Percentiles rank a stretch among this genome's conserved stretches.
Evolutionary conservation across 2,329 filamentous ascomycete genomes (phyloP).

Genomic region (Aspergillus proliferans): DNA sequence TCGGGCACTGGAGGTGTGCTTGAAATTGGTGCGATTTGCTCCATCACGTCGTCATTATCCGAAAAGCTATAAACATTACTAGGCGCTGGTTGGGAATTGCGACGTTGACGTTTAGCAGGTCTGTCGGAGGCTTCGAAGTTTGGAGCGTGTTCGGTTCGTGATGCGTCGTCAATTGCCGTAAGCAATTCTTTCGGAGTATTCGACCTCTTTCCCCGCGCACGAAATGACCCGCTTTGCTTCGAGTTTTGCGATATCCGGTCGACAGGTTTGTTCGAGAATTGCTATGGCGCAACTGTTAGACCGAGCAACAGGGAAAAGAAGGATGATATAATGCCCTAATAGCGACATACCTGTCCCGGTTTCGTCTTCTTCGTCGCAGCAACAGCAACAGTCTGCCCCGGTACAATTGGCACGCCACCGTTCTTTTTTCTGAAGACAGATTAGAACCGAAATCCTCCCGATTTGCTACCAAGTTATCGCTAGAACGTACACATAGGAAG

Average conservation of each 20-base stretch:
- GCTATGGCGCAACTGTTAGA: not conserved
- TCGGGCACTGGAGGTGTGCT: too few relatives aligned
- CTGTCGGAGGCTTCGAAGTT: conserved; percentile 16
- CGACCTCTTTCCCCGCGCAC: conserved; percentile 12
- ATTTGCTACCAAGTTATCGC: not conserved
- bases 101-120: conserved; percentile 25
- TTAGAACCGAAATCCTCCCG: not conserved
- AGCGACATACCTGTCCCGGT: conserved; percentile 11
- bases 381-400: conserved; percentile 17
- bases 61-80: conserved; percentile 5
- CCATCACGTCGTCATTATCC: conserved; percentile 14
- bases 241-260: conserved; percentile 20
- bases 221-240: conserved; percentile 29
- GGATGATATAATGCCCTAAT: not conserved
- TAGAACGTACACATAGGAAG: conserved; percentile 12
- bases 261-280: conserved; percentile 14
- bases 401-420: conserved; percentile 21
- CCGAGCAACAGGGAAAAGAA: not conserved
- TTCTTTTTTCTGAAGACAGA: conserved; percentile 9
- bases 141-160: conserved; percentile 4
- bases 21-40: conserved; percentile 1
- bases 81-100: conserved; percentile 9
- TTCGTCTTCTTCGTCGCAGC: conserved; percentile 9
- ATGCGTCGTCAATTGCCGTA: conserved; percentile 3
- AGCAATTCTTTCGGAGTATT: not conserved